These are phyloP conservation scores for Madurella fahalii DNA, from an alignment of 2,329 filamentous ascomycete species.

Conservation along the genomic window DNA sequence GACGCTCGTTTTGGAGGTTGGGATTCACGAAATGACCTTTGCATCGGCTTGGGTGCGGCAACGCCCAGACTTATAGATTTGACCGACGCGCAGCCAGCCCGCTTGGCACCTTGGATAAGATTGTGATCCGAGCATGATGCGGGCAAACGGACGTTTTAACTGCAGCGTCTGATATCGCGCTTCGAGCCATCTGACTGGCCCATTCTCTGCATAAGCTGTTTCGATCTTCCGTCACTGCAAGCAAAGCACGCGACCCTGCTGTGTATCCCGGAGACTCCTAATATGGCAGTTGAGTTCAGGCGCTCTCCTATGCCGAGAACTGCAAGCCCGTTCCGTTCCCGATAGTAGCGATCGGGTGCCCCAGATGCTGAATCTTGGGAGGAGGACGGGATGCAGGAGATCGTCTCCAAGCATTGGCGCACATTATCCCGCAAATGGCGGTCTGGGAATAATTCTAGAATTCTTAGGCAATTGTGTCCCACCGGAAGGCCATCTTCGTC, in stretches of 20 bases:
- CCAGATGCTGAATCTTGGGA: conserved; percentile 2
- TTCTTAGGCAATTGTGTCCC: conserved; percentile 8
- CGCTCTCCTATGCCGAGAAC: conserved; percentile 13
- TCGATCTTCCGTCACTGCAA: conserved; percentile 4
- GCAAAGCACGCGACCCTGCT: conserved; percentile 1
- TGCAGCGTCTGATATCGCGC: not conserved
- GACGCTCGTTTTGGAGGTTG: conserved; percentile 10
- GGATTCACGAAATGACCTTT: conserved; percentile 7
- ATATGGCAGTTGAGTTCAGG: conserved; percentile 1
- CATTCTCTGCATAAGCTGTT: not conserved
- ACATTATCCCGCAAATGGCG: conserved; percentile 24
- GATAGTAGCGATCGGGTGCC: not conserved
- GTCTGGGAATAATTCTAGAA: conserved; percentile 21
- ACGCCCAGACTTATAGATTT: conserved; percentile 26
- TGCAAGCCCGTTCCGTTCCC: not conserved
- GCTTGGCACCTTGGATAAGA: conserved; percentile 28
- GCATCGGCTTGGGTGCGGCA: conserved; percentile 18
- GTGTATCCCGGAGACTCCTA: not conserved
- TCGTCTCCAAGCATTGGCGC: not conserved
- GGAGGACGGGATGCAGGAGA: not conserved
- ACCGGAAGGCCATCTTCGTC: not conserved
- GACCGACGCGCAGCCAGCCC: conserved; percentile 12
- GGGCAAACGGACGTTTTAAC: conserved; percentile 14
- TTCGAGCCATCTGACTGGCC: not conserved
- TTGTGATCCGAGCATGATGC: conserved; percentile 20